Evolutionary conservation across 306 rosid species (phyloP).

Genomic region (Canavalia gladiata): DNA sequence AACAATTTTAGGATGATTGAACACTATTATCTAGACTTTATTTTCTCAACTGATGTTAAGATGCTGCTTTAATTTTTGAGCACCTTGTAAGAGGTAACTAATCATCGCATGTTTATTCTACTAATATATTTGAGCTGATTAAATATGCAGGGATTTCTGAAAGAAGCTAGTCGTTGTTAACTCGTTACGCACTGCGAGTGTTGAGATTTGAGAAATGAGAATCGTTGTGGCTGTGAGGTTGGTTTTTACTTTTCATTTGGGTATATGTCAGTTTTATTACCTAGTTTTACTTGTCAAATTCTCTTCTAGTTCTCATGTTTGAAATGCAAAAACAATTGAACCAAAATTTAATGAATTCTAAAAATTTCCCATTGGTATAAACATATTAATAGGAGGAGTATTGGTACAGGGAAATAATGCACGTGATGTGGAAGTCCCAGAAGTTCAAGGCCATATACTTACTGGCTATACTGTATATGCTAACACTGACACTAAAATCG

Average conservation of each 20-base stretch:
- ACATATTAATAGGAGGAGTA: background rate
- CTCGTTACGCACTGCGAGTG: no score
- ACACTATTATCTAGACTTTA: background rate
- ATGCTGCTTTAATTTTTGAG: constrained; percentile 13
- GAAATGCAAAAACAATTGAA: no score
- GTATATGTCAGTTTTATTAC: no score
- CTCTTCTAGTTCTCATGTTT: no score
- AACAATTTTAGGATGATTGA: constrained; percentile 8
- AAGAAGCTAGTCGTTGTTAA: no score
- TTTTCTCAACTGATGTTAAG: constrained; percentile 8
- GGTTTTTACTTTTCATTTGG: no score
- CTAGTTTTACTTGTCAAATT: no score
- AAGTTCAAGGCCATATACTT: constrained; percentile 91
- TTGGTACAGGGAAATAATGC: constrained; percentile 90
- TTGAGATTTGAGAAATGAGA: no score
- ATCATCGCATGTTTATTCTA: background rate
- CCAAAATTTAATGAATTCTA: no score
- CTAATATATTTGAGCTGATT: background rate
- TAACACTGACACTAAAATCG: constrained; percentile 95
- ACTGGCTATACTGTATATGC: constrained; percentile 81
- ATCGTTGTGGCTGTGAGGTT: no score
- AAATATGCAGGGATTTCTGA: background rate
- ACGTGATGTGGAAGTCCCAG: constrained; percentile 99
- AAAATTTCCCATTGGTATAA: background rate
- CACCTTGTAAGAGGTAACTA: background rate